phyloP scores from a whole-genome alignment of 768 basidiomycete species.

The Coprinellus aureogranulatus region DNA sequence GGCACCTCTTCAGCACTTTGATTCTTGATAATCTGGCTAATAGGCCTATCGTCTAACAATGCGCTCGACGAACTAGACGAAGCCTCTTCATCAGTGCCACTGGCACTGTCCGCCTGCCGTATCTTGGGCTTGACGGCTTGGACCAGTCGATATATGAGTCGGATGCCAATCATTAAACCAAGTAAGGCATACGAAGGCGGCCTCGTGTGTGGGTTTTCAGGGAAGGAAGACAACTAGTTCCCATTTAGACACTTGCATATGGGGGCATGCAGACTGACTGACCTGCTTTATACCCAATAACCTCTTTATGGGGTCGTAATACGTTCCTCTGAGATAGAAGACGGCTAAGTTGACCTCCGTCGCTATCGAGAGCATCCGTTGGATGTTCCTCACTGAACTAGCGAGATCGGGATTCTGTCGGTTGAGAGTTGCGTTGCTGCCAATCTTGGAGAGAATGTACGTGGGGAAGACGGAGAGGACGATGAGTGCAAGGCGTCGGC shows the following conservation, averaged over 20 bases:
- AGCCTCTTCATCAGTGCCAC: slow-evolving; percentile 5
- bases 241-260: not conserved
- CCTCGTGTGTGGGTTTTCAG: slow-evolving; percentile 65
- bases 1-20: slow-evolving; percentile 51
- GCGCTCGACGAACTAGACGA: slow-evolving; percentile 29
- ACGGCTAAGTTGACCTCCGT: slow-evolving; percentile 74
- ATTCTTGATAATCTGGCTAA: slow-evolving; percentile 54
- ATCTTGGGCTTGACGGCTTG: slow-evolving; percentile 12
- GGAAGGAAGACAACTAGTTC: slow-evolving; percentile 67
- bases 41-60: slow-evolving; percentile 58
- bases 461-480: slow-evolving; percentile 65
- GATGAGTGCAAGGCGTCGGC: slow-evolving; percentile 51
- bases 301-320: slow-evolving; percentile 71
- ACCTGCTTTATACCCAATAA: slow-evolving; percentile 71
- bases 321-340: slow-evolving; percentile 79
- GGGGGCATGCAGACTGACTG: slow-evolving; percentile 13
- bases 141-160: slow-evolving; percentile 63
- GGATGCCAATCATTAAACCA: slow-evolving; percentile 65
- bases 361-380: slow-evolving; percentile 51
- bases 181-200: slow-evolving; percentile 87
- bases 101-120: slow-evolving; percentile 29
- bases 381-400: slow-evolving; percentile 38
- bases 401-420: slow-evolving; percentile 34
- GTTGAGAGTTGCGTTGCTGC: slow-evolving; percentile 32
- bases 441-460: slow-evolving; percentile 57